These are phyloP conservation scores for Penicillium oxalicum DNA, from an alignment of 2,329 filamentous ascomycete species.

Conservation along the genomic window DNA sequence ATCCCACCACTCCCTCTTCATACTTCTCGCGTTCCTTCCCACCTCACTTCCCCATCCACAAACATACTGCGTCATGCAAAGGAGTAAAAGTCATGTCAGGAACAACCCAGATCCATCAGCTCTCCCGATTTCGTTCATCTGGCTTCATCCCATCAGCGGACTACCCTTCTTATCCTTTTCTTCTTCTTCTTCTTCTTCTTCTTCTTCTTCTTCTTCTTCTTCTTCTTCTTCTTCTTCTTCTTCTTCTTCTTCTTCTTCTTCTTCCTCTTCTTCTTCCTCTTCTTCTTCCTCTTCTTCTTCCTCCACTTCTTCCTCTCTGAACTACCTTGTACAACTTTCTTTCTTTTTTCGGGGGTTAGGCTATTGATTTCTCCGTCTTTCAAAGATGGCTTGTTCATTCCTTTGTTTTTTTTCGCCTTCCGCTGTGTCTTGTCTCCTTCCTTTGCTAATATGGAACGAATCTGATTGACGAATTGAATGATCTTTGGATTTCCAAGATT, in stretches of 20 bases:
- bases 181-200: not conserved
- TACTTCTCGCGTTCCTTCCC: no score
- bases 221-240: not conserved
- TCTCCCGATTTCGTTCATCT: no score
- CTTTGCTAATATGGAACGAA: not conserved
- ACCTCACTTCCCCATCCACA: no score
- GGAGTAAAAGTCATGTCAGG: no score
- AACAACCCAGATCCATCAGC: no score
- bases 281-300: not conserved
- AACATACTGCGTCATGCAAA: no score
- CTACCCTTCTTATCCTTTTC: no score
- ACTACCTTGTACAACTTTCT: conserved; percentile 1
- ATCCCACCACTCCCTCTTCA: no score
- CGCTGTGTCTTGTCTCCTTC: not conserved
- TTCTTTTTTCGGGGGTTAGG: not conserved
- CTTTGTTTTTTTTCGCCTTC: not conserved
- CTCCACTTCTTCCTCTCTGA: not conserved
- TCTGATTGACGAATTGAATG: conserved; percentile 3
- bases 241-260: no score
- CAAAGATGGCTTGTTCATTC: not conserved
- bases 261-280: not conserved
- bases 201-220: not conserved
- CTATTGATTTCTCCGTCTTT: no score
- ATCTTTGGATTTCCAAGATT: not conserved
- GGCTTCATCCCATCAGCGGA: no score